Base-by-base conservation (phyloP, 768 basidiomycete species). In the Agrocybe chaxingu region DNA sequence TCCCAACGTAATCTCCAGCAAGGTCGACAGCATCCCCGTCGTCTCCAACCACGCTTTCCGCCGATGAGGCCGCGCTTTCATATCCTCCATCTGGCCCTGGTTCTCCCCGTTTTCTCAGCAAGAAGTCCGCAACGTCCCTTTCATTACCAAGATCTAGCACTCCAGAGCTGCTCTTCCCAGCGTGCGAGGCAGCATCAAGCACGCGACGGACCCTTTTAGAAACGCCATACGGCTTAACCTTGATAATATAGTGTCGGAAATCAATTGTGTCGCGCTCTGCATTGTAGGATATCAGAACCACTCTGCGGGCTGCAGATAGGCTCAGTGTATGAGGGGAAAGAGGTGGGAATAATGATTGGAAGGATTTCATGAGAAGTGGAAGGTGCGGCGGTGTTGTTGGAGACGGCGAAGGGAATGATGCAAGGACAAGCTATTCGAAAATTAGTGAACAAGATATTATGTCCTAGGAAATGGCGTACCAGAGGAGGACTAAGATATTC, bases 271-370 rank as follows among this genome's bases (percentile, higher is more conserved):
- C 87, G 42, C 83, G 85, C 16, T 88, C 86, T 13, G 87, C 70
- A 66, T 93, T 93, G 75, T 98, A 98, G 0, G 93, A 85, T 44
- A 98, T 73, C 44, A 99, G 86, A 32, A 98, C 92, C 48, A 99
- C 87, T 59, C 97, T 84, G 31, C 97, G 90, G 3, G 95, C 95
- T 31, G 92, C 89, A 46, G 95, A 87, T 45, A 92, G 82, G 16
- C 82, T 80, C 64, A 93, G 76, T 31, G 82, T 79, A 60, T 89
- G 78, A 1, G 91, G 91, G 8, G 90, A 77, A 42, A 99, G 89
- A 0, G 97, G 88, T 4, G 97, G 97, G 71, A 98, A 99, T 53
- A 99, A 74, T 30, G 91, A 87, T 67, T 98, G 97, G 72, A 99
- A 97, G 51, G 93, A 83, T 68, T 97, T 97, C 80, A 94, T 87